Percentiles rank a stretch among this genome's conserved stretches.
Evolutionary conservation across 1,139 yeast species (phyloP).

Genomic region (Debaryomyces robertsiae): DNA sequence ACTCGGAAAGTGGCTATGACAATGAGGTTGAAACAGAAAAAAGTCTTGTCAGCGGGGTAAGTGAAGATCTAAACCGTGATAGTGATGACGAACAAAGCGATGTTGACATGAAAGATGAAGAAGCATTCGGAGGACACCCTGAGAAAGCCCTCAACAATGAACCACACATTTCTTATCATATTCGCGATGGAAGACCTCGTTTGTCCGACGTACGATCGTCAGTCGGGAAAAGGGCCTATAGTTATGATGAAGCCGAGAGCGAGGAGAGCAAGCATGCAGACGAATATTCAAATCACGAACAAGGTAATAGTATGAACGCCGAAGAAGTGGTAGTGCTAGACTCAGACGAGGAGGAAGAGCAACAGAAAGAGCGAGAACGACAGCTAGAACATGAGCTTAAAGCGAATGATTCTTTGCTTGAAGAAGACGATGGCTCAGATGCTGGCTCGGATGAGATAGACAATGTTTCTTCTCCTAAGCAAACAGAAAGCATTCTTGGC

Average conservation of each 20-base stretch:
- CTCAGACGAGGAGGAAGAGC: neutral
- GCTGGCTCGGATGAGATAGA: too few relatives aligned
- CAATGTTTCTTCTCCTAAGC: too few relatives aligned
- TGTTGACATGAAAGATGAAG: neutral
- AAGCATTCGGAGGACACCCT: neutral
- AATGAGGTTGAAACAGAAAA: too few relatives aligned
- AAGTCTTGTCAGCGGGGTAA: too few relatives aligned
- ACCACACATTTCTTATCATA: neutral
- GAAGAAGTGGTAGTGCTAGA: neutral
- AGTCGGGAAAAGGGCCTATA: neutral
- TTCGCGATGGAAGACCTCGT: neutral
- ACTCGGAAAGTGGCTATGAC: too few relatives aligned
- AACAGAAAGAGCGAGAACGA: too few relatives aligned
- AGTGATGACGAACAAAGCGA: neutral
- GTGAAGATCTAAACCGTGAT: too few relatives aligned
- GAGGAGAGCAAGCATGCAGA: neutral
- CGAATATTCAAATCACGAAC: conserved; percentile 2
- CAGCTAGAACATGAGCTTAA: too few relatives aligned
- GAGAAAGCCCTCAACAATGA: neutral
- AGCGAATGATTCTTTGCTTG: too few relatives aligned
- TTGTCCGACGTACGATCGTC: neutral
- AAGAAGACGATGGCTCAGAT: too few relatives aligned
- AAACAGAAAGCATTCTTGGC: too few relatives aligned
- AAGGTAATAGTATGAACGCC: neutral
- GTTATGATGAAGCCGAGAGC: conserved; percentile 4